Base-by-base conservation (phyloP, 768 basidiomycete genomes). In the Lactarius deliciosus region DNA sequence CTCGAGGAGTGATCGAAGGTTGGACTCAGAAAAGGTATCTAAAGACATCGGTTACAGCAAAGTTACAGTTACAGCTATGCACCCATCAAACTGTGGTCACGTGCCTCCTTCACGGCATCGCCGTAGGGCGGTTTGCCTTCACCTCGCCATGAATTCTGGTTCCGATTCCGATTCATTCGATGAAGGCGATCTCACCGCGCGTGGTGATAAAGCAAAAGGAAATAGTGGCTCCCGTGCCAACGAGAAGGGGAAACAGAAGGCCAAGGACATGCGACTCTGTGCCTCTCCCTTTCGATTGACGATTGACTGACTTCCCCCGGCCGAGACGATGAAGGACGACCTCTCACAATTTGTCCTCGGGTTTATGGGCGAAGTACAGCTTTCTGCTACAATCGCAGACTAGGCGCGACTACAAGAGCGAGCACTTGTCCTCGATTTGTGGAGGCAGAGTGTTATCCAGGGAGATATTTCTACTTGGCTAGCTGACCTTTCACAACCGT, bases 271-370 rank as follows among this genome's bases (percentile, higher is more conserved):
- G 56, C 64, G 25, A 28, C 30, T 30, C 5, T 30, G n/a, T n/a
- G 30, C 5, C 5, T 30, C 30, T 30, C 5, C 30, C 30, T 4
- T 30, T 30, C 30, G 5, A 5, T 30, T 30, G 3, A 30, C 30
- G 5, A 5, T 30, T 30, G 3, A 30, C 30, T 30, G 30, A 30
- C 30, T 5, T 30, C 30, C 30, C 30, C 30, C 30, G 6, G 76
- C 84, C 0, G 85, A 88, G 50, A 74, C 78, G n/a, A 88, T 92
- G 86, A 88, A 85, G 73, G 77, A 82, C 38, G 90, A 91, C 71
- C 79, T 91, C 43, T 86, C 85, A 11, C 81, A 85, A 64, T 85
- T 88, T 57, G 78, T 88, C 13, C 72, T 90, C 1, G 88, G 87
- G n/a, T 79, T 79, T 45, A 88, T 91, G 87, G 80, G 83, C 22